These are phyloP conservation scores for Plasmodium gonderi DNA, from an alignment of 169 alveolate genomes.

Conservation along the genomic window DNA sequence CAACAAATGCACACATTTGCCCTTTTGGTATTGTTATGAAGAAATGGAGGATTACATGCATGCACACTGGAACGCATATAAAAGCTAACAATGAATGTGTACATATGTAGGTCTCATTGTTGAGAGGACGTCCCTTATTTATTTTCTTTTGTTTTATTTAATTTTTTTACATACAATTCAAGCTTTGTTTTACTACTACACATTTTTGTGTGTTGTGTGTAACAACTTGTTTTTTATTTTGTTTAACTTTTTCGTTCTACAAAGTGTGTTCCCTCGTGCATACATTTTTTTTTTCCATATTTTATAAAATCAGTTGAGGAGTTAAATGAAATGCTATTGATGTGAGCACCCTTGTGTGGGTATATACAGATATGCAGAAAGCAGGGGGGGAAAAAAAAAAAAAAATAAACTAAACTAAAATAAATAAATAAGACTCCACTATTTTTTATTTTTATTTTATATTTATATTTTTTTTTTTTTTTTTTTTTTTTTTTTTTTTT, in stretches of 20 bases:
- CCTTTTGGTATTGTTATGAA: too few species aligned
- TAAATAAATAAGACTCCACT: neutral
- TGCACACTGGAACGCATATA: neutral
- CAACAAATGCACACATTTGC: constrained; percentile 3
- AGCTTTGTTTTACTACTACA: neutral
- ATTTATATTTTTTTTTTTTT: too few species aligned
- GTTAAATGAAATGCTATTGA: neutral
- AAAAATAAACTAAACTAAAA: neutral
- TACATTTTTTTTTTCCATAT: too few species aligned
- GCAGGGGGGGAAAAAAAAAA: neutral
- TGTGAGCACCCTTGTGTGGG: neutral
- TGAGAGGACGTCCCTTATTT: neutral
- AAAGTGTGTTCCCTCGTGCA: too few species aligned
- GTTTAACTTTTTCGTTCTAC: neutral
- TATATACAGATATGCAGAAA: neutral
- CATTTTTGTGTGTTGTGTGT: neutral
- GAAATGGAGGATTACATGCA: too few species aligned
- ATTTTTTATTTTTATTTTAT: neutral
- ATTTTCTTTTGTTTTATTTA: neutral
- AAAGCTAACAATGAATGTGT: neutral
- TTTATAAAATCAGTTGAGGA: neutral
- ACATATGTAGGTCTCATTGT: constrained; percentile 1
- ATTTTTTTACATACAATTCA: neutral
- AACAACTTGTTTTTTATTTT: neutral
- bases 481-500: too few species aligned